Evolutionary conservation across 1,284 basidiomycete genomes (phyloP).

Genomic region (Vanrija sp.): DNA sequence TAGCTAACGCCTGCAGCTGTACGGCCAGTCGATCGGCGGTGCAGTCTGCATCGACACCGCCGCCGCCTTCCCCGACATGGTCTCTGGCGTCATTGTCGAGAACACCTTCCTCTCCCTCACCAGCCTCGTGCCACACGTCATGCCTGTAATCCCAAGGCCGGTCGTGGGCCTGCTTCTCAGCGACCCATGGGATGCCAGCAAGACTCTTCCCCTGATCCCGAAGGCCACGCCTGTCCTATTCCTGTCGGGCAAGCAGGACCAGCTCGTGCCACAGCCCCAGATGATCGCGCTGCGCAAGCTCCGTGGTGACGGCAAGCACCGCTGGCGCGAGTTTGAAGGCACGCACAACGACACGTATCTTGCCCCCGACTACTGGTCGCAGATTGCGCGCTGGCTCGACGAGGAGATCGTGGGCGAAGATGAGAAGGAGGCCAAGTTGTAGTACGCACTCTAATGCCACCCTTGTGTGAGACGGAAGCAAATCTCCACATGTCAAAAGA

Average conservation of each 20-base stretch:
- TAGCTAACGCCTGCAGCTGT: slow-evolving; percentile 52
- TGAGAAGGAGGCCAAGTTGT: background rate
- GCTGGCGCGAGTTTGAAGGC: slow-evolving; percentile 63
- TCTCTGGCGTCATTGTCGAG: slow-evolving; percentile 65
- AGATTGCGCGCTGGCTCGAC: slow-evolving; percentile 58
- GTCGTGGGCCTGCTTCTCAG: slow-evolving; percentile 39
- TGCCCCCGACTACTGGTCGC: slow-evolving; percentile 63
- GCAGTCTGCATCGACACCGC: slow-evolving; percentile 88
- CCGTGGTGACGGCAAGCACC: slow-evolving; percentile 49
- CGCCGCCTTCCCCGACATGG: slow-evolving; percentile 68
- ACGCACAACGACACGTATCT: slow-evolving; percentile 69
- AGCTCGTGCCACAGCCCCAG: slow-evolving; percentile 78
- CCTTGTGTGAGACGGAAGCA: background rate
- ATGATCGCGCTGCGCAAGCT: slow-evolving; percentile 74
- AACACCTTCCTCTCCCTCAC: slow-evolving; percentile 87
- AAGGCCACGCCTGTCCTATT: slow-evolving; percentile 74
- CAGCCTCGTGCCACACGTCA: slow-evolving; percentile 69
- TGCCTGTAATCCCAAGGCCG: slow-evolving; percentile 69
- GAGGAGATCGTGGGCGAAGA: slow-evolving; percentile 21
- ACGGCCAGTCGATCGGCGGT: slow-evolving; percentile 95
- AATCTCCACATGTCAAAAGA: background rate
- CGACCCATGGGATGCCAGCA: slow-evolving; percentile 80
- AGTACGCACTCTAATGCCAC: background rate
- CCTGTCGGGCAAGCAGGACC: slow-evolving; percentile 71
- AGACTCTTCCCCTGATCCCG: slow-evolving; percentile 67